These are phyloP conservation scores for Purpureocillium lavendulum DNA, from an alignment of 2,329 filamentous ascomycete species.

Conservation along the genomic window DNA sequence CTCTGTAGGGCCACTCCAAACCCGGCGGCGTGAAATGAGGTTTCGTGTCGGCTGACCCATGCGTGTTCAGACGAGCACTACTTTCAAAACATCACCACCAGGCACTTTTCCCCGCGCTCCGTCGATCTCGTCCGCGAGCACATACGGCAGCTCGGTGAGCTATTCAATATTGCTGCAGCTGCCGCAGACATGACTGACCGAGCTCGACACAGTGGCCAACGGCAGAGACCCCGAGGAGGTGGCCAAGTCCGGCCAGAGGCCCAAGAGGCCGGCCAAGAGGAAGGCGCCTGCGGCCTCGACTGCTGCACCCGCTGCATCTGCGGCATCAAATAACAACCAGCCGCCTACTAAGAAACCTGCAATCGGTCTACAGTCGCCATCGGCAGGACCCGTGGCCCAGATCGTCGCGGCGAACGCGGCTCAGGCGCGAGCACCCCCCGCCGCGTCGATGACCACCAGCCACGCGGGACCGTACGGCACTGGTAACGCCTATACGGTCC, in stretches of 20 bases:
- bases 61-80: constrained; percentile 32
- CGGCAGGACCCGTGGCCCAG: no score
- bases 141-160: constrained; percentile 14
- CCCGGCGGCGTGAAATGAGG: no score
- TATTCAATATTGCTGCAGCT: neutral
- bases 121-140: constrained; percentile 24
- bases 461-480: neutral
- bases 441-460: neutral
- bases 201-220: neutral
- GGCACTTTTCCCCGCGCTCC: constrained; percentile 27
- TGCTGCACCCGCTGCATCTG: no score
- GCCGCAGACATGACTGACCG: neutral
- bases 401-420: no score
- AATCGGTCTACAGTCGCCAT: no score
- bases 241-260: neutral
- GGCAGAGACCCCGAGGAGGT: neutral
- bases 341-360: no score
- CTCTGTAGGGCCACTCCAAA: constrained; percentile 32
- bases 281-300: neutral
- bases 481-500: neutral
- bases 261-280: neutral
- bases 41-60: constrained; percentile 5
- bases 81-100: constrained; percentile 32
- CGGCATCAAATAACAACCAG: no score
- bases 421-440: no score